A percentile compares a stretch with the other conserved stretches of the same genome.
Conservation (phyloP, 2,329 filamentous ascomycete species). For the Colletotrichum sp. region DNA sequence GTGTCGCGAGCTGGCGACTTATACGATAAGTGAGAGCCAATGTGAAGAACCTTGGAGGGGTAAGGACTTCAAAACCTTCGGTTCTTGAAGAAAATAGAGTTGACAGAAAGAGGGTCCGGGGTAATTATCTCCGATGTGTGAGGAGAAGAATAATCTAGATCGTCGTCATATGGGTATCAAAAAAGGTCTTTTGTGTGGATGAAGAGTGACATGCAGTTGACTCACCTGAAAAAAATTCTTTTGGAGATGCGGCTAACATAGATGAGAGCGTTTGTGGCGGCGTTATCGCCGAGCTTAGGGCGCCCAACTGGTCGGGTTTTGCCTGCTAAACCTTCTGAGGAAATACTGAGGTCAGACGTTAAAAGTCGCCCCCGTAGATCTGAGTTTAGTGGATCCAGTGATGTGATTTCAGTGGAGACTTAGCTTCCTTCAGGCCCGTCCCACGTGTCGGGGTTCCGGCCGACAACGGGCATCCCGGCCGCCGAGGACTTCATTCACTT, state of each 20-base stretch:
- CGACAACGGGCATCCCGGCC: neutral
- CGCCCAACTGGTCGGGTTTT: neutral
- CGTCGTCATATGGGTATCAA: slow-evolving; percentile 15
- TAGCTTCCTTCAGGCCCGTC: neutral
- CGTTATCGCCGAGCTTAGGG: neutral
- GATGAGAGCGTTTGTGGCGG: neutral
- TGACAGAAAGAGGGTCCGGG: slow-evolving; percentile 5
- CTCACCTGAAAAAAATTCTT: slow-evolving; percentile 16
- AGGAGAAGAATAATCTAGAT: neutral
- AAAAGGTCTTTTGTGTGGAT: slow-evolving; percentile 5
- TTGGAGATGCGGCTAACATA: neutral
- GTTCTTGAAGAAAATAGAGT: neutral
- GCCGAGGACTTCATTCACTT: neutral
- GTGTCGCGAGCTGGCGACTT: slow-evolving; percentile 13
- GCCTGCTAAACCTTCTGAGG: neutral
- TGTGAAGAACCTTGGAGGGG: neutral
- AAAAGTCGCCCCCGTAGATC: neutral
- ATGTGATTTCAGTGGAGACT: neutral
- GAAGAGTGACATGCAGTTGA: slow-evolving; percentile 5
- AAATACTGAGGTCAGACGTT: neutral
- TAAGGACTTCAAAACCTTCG: neutral
- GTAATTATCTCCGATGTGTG: neutral
- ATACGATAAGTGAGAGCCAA: slow-evolving; percentile 14
- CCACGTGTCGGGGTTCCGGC: neutral
- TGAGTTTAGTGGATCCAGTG: neutral